Percentiles rank a stretch among this genome's conserved stretches.
phyloP scores from a whole-genome alignment of 148 eudicot genomes.

The Polygonum maritimum region DNA sequence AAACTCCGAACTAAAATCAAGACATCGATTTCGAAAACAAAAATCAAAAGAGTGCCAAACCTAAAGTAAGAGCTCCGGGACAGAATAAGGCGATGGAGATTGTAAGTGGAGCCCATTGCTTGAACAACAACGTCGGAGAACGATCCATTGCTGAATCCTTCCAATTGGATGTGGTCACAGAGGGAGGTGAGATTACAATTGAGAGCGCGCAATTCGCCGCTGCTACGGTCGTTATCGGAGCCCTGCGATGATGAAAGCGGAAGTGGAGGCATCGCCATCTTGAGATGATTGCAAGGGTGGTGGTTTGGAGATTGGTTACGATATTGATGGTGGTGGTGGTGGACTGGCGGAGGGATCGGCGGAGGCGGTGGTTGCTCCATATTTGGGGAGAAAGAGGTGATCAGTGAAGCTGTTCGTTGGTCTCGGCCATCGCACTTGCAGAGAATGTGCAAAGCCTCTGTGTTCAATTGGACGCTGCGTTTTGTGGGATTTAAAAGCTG shows the following conservation, averaged over 20 bases:
- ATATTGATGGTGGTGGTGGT: neutral
- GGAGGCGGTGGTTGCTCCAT: slow-evolving; percentile 9
- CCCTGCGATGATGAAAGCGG: slow-evolving; percentile 17
- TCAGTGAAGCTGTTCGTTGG: slow-evolving; percentile 2
- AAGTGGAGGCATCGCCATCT: slow-evolving; percentile 26
- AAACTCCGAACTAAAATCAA: neutral
- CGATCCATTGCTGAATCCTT: slow-evolving; percentile 74
- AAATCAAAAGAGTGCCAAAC: slow-evolving; percentile 14
- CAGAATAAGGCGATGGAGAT: slow-evolving; percentile 83
- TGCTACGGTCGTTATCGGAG: slow-evolving; percentile 42
- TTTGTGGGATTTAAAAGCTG: neutral
- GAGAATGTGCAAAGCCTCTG: neutral
- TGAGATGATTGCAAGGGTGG: neutral
- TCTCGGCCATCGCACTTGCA: neutral
- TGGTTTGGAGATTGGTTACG: neutral
- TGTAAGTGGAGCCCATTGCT: slow-evolving; percentile 80
- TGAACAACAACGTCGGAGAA: slow-evolving; percentile 81
- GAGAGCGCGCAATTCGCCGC: slow-evolving; percentile 48
- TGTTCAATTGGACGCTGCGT: neutral
- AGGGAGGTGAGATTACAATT: slow-evolving; percentile 77
- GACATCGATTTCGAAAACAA: neutral
- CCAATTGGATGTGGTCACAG: slow-evolving; percentile 78
- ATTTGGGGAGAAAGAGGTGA: neutral
- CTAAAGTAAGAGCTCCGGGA: slow-evolving; percentile 97
- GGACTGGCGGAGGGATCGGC: slow-evolving; percentile 1